Evolutionary conservation across 2,329 filamentous ascomycete genomes (phyloP).

Genomic region (Lithohypha guttulata): DNA sequence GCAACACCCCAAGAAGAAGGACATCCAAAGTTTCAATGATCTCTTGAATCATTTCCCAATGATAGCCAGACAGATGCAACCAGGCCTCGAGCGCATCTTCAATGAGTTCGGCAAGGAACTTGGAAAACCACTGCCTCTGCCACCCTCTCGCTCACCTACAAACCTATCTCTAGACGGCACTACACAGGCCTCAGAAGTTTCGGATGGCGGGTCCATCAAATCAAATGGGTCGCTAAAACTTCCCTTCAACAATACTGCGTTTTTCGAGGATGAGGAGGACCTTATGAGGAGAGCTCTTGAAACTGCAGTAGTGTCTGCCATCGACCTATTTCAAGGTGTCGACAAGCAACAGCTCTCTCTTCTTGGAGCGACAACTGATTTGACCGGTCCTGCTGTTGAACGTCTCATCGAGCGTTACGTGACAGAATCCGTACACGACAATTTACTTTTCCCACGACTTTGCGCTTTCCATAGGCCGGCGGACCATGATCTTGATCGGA

Average conservation of each 20-base stretch:
- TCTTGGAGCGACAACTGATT: constrained; percentile 80
- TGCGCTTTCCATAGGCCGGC: constrained; percentile 67
- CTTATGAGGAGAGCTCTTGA: constrained; percentile 81
- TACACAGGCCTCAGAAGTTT: constrained; percentile 21
- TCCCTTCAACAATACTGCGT: constrained; percentile 53
- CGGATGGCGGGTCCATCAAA: constrained; percentile 22
- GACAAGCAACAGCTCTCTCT: constrained; percentile 92
- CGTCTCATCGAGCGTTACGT: constrained; percentile 91
- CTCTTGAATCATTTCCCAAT: constrained; percentile 84
- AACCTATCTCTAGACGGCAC: constrained; percentile 10
- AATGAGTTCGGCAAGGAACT: constrained; percentile 79
- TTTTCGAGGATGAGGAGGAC: constrained; percentile 82
- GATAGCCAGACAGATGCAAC: constrained; percentile 93
- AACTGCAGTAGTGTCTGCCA: constrained; percentile 82
- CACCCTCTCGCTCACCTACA: constrained; percentile 36
- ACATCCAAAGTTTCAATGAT: constrained; percentile 82
- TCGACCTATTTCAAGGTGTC: constrained; percentile 89
- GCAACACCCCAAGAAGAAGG: constrained; percentile 62
- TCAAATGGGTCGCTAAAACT: constrained; percentile 30
- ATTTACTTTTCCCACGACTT: constrained; percentile 70
- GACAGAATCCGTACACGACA: constrained; percentile 79
- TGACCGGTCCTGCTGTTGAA: constrained; percentile 87
- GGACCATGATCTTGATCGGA: constrained; percentile 76
- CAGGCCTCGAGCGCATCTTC: constrained; percentile 78
- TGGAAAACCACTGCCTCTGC: constrained; percentile 71